phyloP scores from a whole-genome alignment of 1,284 basidiomycete species.

The Coriolopsis trogii region DNA sequence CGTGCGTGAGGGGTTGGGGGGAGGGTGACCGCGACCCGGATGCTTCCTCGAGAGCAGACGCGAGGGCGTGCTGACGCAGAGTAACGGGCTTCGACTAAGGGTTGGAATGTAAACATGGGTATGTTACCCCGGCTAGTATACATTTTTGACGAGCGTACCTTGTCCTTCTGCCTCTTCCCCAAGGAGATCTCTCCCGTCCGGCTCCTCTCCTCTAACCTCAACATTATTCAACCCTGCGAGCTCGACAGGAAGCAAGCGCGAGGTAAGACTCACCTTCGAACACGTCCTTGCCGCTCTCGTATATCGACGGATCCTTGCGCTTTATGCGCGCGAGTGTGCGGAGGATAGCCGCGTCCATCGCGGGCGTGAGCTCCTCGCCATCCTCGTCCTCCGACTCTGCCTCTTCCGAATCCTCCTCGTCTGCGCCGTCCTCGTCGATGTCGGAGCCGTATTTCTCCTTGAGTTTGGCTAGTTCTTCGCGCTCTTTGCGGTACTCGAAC shows the following conservation, averaged over 20 bases:
- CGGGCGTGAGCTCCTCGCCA: slow-evolving; percentile 93
- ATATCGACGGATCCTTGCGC: slow-evolving; percentile 84
- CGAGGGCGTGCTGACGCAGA: slow-evolving; percentile 63
- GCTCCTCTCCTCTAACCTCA: slow-evolving; percentile 62
- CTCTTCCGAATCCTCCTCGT: slow-evolving; percentile 71
- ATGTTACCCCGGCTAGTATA: background rate
- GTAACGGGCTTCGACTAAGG: slow-evolving; percentile 21
- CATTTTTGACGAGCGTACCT: slow-evolving; percentile 41
- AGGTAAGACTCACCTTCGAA: slow-evolving; percentile 71
- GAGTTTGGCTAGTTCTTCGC: slow-evolving; percentile 80
- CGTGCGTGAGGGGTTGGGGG: slow-evolving; percentile 68
- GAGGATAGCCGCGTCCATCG: slow-evolving; percentile 93
- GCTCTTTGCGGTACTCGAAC: slow-evolving; percentile 79
- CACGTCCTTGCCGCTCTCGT: slow-evolving; percentile 70
- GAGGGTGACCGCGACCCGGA: slow-evolving; percentile 52
- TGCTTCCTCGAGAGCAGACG: slow-evolving; percentile 51
- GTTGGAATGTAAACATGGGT: background rate
- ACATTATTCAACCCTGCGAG: background rate
- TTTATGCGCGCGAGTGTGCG: slow-evolving; percentile 89
- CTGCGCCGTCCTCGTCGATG: slow-evolving; percentile 47
- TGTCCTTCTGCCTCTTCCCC: slow-evolving; percentile 46
- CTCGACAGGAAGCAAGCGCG: background rate
- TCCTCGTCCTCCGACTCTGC: slow-evolving; percentile 93
- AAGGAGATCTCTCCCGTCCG: slow-evolving; percentile 40
- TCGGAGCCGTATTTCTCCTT: slow-evolving; percentile 88